Evolutionary conservation across 2,329 filamentous ascomycete genomes (phyloP).

Genomic region (Ambrosiella xylebori): DNA sequence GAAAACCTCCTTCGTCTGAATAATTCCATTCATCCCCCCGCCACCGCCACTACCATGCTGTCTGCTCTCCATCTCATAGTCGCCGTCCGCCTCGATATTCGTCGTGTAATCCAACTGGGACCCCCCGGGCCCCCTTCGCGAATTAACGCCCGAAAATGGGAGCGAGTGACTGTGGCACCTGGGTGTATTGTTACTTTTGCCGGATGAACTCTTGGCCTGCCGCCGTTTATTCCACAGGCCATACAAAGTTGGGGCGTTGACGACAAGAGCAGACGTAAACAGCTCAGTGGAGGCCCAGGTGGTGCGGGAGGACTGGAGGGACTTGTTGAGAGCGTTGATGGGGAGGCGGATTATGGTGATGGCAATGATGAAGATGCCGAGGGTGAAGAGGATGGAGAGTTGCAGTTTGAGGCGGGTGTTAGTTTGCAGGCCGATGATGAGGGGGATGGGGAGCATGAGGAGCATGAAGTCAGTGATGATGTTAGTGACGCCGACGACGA

Average conservation of each 20-base stretch:
- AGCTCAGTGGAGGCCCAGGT: slow-evolving; percentile 25
- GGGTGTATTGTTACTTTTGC: neutral
- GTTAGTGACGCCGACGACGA: slow-evolving; percentile 20
- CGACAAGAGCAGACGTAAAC: slow-evolving; percentile 20
- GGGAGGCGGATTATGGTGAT: slow-evolving; percentile 24
- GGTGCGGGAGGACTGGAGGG: slow-evolving; percentile 21
- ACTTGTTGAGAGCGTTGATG: slow-evolving; percentile 21
- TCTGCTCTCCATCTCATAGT: slow-evolving; percentile 5
- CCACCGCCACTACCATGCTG: neutral
- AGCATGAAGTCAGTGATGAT: slow-evolving; percentile 12
- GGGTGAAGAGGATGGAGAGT: slow-evolving; percentile 20
- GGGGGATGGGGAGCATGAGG: slow-evolving; percentile 9
- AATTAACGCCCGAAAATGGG: neutral
- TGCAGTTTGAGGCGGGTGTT: slow-evolving; percentile 19
- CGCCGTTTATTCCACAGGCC: slow-evolving; percentile 19
- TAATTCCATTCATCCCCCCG: slow-evolving; percentile 5
- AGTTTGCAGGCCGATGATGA: slow-evolving; percentile 16
- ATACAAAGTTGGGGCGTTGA: slow-evolving; percentile 24
- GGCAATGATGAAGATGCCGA: slow-evolving; percentile 24
- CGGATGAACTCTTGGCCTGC: slow-evolving; percentile 6
- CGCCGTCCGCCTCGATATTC: slow-evolving; percentile 4
- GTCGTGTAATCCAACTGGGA: slow-evolving; percentile 9
- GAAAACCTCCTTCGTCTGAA: slow-evolving; percentile 11
- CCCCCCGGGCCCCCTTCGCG: neutral
- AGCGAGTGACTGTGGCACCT: neutral